Evolutionary conservation across 768 basidiomycete genomes (phyloP).

Genomic region (Postia placenta): DNA sequence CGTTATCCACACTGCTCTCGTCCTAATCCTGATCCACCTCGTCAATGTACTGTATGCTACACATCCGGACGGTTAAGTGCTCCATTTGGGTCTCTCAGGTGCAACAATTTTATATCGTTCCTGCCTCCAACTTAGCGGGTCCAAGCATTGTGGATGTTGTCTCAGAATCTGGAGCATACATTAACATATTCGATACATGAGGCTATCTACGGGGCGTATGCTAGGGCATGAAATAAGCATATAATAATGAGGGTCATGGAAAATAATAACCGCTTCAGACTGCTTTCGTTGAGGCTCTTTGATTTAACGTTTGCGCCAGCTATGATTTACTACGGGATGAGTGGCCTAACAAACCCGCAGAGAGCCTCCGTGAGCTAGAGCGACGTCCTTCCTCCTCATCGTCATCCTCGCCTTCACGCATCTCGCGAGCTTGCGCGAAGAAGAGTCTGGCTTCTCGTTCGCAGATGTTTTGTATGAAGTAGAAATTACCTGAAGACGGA

Average conservation of each 20-base stretch:
- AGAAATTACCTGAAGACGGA: conserved; percentile 66
- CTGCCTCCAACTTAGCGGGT: too few relatives aligned
- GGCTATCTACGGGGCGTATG: neutral
- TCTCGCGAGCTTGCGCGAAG: conserved; percentile 81
- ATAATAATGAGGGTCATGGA: neutral
- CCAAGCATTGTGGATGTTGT: too few relatives aligned
- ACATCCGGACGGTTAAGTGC: neutral
- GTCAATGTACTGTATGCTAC: neutral
- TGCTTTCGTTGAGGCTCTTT: conserved; percentile 11
- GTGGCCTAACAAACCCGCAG: too few relatives aligned
- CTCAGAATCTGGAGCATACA: too few relatives aligned
- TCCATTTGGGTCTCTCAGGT: neutral
- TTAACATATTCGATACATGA: neutral
- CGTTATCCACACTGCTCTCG: neutral
- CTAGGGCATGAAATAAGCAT: neutral
- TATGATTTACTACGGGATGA: too few relatives aligned
- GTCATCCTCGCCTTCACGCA: conserved; percentile 25
- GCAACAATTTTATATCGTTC: neutral
- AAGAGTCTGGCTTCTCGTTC: conserved; percentile 78
- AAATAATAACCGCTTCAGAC: neutral
- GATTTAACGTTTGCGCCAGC: too few relatives aligned
- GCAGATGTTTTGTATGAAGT: conserved; percentile 84
- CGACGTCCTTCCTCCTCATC: conserved; percentile 4
- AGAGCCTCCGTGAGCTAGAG: neutral
- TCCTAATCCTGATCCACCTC: neutral